Evolutionary conservation across 805 yeast species (phyloP), one percentile per base, ranked within the genome.

Genomic region (Barnettozyma californica): DNA sequence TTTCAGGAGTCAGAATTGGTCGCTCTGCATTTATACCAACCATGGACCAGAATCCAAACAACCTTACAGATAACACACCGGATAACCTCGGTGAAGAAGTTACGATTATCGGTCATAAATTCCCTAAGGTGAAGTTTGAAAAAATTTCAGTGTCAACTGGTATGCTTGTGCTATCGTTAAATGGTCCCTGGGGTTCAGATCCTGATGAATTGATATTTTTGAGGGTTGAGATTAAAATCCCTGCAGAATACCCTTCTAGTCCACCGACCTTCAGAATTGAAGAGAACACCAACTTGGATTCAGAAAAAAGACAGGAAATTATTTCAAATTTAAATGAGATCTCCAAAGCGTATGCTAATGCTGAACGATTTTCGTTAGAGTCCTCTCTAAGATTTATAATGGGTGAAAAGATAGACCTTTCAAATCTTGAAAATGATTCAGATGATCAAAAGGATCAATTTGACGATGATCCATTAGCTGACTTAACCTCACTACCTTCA

Each of bases 41-140:
- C 2, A 39, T 58, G 25, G 63, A 58, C 27, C 58, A 56, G 25
- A 58, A 58, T 41, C 69, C 73, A 0, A 65, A 73, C 29, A 68
- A 66, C 39, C 58, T 63, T 1, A 65, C 68, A 44, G 70, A 68
- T 20, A 70, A 67, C 18, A 53, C 62, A 10, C 75, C 80, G 4
- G 78, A 83, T 21, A 89, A 88, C 59, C 66, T 92, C 23, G 97
- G 96, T 7, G 97, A 91, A 64, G 99, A 92, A 64, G 90, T 94
- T 1, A 84, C 95, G 53, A 71, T 79, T 16, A 89, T 90, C 7
- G 95, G 96, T 2, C 90, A 84, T 56, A 87, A 87, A 57, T 90
- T 91, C 62, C 96, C 97, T 1, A 88, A 85, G 56, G 76, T 94
- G 3, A 70, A 83, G 2, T 90, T 94, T 63, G 98, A 92, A 60